A percentile compares a stretch with the other conserved stretches of the same genome.
phyloP scores from a whole-genome alignment of 805 yeast species.

The Nakazawaea molendinolei region DNA sequence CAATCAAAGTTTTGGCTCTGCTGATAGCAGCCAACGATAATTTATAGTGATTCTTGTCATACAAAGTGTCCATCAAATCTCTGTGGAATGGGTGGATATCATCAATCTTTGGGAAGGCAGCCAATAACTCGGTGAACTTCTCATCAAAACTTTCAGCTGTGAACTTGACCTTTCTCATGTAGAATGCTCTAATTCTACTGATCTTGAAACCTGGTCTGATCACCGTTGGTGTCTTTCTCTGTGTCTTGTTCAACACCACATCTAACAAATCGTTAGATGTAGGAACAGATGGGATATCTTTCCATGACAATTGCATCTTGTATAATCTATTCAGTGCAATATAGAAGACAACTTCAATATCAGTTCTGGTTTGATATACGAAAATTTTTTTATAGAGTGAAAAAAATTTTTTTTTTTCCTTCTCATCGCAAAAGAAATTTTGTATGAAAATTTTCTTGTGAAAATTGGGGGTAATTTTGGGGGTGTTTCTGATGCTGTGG shows the following conservation, averaged over 20 bases:
- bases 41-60: slow-evolving; percentile 97
- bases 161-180: slow-evolving; percentile 95
- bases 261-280: slow-evolving; percentile 90
- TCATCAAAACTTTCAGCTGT: slow-evolving; percentile 96
- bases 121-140: slow-evolving; percentile 77
- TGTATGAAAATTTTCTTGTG: too few relatives aligned
- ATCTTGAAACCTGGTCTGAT: slow-evolving; percentile 94
- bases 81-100: slow-evolving; percentile 98
- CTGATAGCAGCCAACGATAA: slow-evolving; percentile 93
- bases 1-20: slow-evolving; percentile 88
- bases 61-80: slow-evolving; percentile 94
- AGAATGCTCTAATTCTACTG: slow-evolving; percentile 92
- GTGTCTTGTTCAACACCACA: slow-evolving; percentile 94
- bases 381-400: too few relatives aligned
- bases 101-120: slow-evolving; percentile 92
- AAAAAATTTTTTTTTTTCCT: not conserved
- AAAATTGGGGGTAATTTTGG: too few relatives aligned
- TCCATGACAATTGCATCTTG: slow-evolving; percentile 94
- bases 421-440: not conserved
- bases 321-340: not conserved
- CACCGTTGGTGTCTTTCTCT: slow-evolving; percentile 98
- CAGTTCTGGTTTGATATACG: not conserved
- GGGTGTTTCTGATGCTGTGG: too few relatives aligned
- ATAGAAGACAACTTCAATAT: not conserved
- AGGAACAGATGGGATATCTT: slow-evolving; percentile 95